These are phyloP conservation scores for Salix caprea DNA, from an alignment of 345 rosid genomes.

Conservation along the genomic window DNA sequence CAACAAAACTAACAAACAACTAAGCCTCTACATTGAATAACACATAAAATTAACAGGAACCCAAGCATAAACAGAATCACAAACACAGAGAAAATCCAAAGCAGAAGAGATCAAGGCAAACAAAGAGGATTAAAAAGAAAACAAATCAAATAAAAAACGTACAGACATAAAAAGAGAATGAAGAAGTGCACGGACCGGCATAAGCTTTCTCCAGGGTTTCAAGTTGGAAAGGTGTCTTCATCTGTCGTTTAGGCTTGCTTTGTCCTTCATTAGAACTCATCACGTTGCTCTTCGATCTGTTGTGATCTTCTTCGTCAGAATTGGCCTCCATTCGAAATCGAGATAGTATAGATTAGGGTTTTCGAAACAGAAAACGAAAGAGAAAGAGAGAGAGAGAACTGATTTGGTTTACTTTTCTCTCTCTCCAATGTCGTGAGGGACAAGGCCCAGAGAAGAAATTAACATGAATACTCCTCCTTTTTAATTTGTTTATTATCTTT, in stretches of 20 bases:
- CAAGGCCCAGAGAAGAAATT: constrained; percentile 19
- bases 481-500: not conserved
- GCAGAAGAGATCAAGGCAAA: not conserved
- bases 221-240: constrained; percentile 97
- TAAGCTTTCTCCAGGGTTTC: constrained; percentile 82
- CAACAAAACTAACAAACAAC: not conserved
- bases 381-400: not conserved
- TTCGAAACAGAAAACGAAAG: not conserved
- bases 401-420: not conserved
- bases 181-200: constrained; percentile 37
- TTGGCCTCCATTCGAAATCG: constrained; percentile 48
- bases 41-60: not conserved
- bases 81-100: not conserved
- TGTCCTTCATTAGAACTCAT: constrained; percentile 41
- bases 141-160: constrained; percentile 5
- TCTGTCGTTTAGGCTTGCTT: constrained; percentile 88
- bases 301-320: constrained; percentile 54
- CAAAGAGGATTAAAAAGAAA: not conserved
- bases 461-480: not conserved
- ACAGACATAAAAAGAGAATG: not conserved
- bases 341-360: constrained; percentile 13
- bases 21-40: not conserved
- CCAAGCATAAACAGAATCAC: not conserved
- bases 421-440: constrained; percentile 30
- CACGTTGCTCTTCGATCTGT: constrained; percentile 8